phyloP scores from a whole-genome alignment of 164 flowering plant genomes.

The Euptelea pleiosperma region DNA sequence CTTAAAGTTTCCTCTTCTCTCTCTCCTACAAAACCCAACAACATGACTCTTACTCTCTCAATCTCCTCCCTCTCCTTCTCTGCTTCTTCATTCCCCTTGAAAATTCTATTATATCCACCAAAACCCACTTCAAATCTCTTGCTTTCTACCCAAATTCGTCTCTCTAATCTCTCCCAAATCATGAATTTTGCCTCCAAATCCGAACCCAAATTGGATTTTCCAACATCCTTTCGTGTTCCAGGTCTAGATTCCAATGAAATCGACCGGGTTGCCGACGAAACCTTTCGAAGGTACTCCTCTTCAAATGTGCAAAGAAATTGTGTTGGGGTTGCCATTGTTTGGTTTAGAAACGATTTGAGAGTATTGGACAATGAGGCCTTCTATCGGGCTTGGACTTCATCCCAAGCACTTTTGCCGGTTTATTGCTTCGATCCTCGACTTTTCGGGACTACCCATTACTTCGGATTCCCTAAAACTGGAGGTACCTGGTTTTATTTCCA shows the following conservation, averaged over 20 bases:
- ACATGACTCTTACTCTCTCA: constrained; percentile 8
- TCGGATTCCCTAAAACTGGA: constrained; percentile 95
- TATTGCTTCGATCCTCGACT: constrained; percentile 83
- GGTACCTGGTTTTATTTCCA: constrained; percentile 32
- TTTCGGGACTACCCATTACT: constrained; percentile 65
- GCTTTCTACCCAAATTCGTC: constrained; percentile 1
- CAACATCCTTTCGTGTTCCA: constrained; percentile 35
- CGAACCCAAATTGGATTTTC: constrained; percentile 1
- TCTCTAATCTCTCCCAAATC: constrained; percentile 7
- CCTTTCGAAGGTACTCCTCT: constrained; percentile 46
- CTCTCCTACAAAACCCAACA: constrained; percentile 1
- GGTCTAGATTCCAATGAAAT: constrained; percentile 33
- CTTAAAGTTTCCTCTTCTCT: not conserved
- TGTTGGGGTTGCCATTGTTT: constrained; percentile 65
- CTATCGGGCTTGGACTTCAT: constrained; percentile 67
- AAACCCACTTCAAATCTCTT: constrained; percentile 18
- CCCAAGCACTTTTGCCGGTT: constrained; percentile 69
- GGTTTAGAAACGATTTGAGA: constrained; percentile 94
- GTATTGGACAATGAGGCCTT: constrained; percentile 80
- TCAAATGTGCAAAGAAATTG: constrained; percentile 39
- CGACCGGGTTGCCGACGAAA: constrained; percentile 37
- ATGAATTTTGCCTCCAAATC: constrained; percentile 30
- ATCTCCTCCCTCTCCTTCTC: not conserved
- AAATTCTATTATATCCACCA: constrained; percentile 7
- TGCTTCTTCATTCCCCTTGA: constrained; percentile 4